Percentiles rank a stretch among this genome's conserved stretches.
Conservation (phyloP, 352 stramenopile species). For the Stephanocyclus meneghinianus region DNA sequence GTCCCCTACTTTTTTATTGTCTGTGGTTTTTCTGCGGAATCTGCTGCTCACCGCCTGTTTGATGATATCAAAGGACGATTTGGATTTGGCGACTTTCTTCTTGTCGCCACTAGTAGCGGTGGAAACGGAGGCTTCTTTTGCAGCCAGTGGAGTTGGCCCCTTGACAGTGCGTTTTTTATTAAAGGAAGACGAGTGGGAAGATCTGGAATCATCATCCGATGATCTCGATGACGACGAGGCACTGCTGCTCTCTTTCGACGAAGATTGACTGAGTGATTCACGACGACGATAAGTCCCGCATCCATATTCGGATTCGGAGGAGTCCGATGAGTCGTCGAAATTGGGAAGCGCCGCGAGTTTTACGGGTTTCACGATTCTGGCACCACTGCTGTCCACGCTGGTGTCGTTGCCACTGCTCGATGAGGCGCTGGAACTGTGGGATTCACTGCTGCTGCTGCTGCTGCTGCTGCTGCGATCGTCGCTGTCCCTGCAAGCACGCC, state of each 20-base stretch:
- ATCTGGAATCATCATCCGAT: conserved; percentile 1
- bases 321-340: conserved; percentile 1
- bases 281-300: conserved; percentile 12
- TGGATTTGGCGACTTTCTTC: not conserved
- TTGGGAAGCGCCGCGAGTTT: not conserved
- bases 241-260: not conserved
- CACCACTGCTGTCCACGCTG: conserved; percentile 5
- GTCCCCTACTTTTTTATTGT: not conserved
- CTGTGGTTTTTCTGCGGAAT: not conserved
- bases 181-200: not conserved
- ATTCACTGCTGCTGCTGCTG: not conserved
- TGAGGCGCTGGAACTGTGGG: not conserved
- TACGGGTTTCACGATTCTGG: not conserved
- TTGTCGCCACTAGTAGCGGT: not conserved
- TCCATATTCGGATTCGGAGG: conserved; percentile 2
- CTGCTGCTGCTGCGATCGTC: not conserved
- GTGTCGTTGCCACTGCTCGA: not conserved
- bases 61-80: not conserved
- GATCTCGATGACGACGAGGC: conserved; percentile 2
- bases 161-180: not conserved
- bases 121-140: not conserved
- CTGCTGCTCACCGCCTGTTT: not conserved
- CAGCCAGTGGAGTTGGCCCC: not conserved
- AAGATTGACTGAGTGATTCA: conserved; percentile 8
- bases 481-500: not conserved